A percentile compares a stretch with the other conserved stretches of the same genome.
Conservation (phyloP, 257 asterid genomes). For the Verbena officinalis region DNA sequence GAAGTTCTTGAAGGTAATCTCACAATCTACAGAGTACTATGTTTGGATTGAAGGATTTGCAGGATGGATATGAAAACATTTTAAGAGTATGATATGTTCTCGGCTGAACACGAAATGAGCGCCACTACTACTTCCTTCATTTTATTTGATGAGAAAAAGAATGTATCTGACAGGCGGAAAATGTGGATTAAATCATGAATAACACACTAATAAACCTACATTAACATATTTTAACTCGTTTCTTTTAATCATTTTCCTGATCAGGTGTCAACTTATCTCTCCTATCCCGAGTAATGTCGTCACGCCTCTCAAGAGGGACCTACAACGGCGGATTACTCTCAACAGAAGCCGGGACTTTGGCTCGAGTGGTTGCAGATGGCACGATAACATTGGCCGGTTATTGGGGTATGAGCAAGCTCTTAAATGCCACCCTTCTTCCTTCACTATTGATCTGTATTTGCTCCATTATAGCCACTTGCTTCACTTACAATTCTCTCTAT, state of each 20-base stretch:
- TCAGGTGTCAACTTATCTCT: conserved; percentile 71
- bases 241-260: background rate
- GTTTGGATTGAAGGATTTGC: too few species aligned
- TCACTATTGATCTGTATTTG: conserved; percentile 58
- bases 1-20: conserved; percentile 78
- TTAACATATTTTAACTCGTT: background rate
- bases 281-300: conserved; percentile 75
- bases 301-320: conserved; percentile 69
- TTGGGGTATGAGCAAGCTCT: conserved; percentile 60
- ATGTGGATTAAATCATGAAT: background rate
- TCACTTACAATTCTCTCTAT: conserved; percentile 62
- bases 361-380: conserved; percentile 69
- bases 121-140: too few species aligned
- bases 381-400: conserved; percentile 66
- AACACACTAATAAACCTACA: background rate
- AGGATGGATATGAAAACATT: too few species aligned
- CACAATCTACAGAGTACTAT: too few species aligned
- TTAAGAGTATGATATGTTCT: too few species aligned
- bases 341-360: conserved; percentile 78
- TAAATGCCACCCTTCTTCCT: conserved; percentile 60
- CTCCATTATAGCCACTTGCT: conserved; percentile 66
- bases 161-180: too few species aligned
- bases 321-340: conserved; percentile 73
- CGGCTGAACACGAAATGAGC: too few species aligned
- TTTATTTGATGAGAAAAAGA: too few species aligned